These are phyloP conservation scores for Mycena epipterygia DNA, from an alignment of 768 basidiomycete genomes.

Conservation along the genomic window DNA sequence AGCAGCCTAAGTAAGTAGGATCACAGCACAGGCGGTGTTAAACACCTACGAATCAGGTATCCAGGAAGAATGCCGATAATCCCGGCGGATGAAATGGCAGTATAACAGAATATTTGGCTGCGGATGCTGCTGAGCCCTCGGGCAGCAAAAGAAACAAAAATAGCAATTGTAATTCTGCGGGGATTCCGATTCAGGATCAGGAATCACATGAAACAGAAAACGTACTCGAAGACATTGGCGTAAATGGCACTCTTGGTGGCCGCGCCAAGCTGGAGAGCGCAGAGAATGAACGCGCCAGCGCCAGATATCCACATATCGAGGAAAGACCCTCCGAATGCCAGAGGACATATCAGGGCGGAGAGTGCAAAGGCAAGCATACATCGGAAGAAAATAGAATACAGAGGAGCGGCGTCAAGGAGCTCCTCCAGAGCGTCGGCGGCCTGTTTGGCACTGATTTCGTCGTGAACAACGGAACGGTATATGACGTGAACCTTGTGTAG, in stretches of 20 bases:
- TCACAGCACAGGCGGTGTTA: background rate
- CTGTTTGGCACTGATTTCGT: conserved; percentile 87
- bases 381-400: conserved; percentile 74
- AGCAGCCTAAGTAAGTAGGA: conserved; percentile 29
- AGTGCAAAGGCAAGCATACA: conserved; percentile 78
- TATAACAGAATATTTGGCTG: conserved; percentile 88
- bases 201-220: conserved; percentile 29
- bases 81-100: conserved; percentile 88
- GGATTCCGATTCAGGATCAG: conserved; percentile 27
- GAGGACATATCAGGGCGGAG: conserved; percentile 84
- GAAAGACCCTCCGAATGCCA: conserved; percentile 88
- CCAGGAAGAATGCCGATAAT: conserved; percentile 94
- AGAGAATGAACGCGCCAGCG: conserved; percentile 73
- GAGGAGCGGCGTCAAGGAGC: conserved; percentile 73
- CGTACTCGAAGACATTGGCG: conserved; percentile 93
- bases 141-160: conserved; percentile 84
- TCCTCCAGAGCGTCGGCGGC: conserved; percentile 75
- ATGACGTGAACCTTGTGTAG: conserved; percentile 88
- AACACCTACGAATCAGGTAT: conserved; percentile 78
- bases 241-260: conserved; percentile 85
- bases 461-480: conserved; percentile 92
- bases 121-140: conserved; percentile 87
- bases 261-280: conserved; percentile 78
- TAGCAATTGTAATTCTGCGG: conserved; percentile 83
- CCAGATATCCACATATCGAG: conserved; percentile 91